Evolutionary conservation across 805 yeast species (phyloP).

Genomic region (Candida pini): DNA sequence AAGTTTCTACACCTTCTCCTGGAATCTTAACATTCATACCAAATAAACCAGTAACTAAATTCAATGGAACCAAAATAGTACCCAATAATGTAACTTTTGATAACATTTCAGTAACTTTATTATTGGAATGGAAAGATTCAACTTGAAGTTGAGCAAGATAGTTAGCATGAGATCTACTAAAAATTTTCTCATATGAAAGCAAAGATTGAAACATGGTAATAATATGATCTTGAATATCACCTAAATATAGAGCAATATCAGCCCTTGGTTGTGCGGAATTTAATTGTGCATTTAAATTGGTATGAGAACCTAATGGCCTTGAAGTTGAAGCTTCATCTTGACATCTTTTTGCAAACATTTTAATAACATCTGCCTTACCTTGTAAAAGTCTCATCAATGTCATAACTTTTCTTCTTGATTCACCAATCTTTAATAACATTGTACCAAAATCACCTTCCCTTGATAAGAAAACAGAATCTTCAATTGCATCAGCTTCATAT

Average conservation of each 20-base stretch:
- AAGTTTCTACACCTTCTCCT: conserved; percentile 41
- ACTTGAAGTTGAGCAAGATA: conserved; percentile 93
- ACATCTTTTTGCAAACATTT: conserved; percentile 93
- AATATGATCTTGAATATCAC: conserved; percentile 96
- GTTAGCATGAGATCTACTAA: conserved; percentile 86
- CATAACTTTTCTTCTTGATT: conserved; percentile 88
- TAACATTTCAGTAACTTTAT: conserved; percentile 78
- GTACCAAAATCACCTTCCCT: conserved; percentile 66
- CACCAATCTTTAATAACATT: conserved; percentile 82
- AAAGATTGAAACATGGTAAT: conserved; percentile 94
- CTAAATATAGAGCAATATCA: conserved; percentile 86
- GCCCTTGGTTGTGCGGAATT: conserved; percentile 62
- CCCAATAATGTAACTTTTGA: conserved; percentile 88
- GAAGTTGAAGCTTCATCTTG: conserved; percentile 54
- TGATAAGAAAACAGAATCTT: conserved; percentile 79
- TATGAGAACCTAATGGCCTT: conserved; percentile 11
- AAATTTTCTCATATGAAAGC: conserved; percentile 85
- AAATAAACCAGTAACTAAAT: conserved; percentile 83
- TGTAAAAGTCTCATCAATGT: conserved; percentile 81
- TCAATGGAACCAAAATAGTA: conserved; percentile 85
- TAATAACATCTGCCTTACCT: conserved; percentile 94
- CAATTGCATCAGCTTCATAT: conserved; percentile 77
- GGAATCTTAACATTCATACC: conserved; percentile 95
- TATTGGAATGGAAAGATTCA: conserved; percentile 80
- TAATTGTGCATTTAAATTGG: conserved; percentile 9